Evolutionary conservation across 1,139 yeast genomes (phyloP).

Genomic region (Maudiozyma humilis): DNA sequence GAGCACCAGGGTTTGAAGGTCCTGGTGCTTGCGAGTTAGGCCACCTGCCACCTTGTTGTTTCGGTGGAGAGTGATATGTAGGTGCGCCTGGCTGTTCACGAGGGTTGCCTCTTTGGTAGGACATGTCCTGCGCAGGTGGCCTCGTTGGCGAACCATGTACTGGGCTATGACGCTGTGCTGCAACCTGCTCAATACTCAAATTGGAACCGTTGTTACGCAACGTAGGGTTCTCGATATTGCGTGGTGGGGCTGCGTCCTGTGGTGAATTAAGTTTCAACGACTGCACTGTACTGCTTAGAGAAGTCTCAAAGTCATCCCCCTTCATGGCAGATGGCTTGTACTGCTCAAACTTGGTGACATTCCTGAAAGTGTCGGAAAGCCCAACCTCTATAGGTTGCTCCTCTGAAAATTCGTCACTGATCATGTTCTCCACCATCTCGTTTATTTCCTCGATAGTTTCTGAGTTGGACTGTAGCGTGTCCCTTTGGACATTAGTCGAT

Average conservation of each 20-base stretch:
- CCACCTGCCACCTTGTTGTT: no score
- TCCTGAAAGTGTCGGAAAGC: conserved; percentile 19
- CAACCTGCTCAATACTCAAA: background rate
- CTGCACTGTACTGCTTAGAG: conserved; percentile 18
- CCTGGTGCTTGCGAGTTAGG: no score
- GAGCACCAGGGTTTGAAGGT: background rate
- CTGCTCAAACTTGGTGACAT: conserved; percentile 26
- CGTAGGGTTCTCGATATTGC: conserved; percentile 4
- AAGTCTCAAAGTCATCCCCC: conserved; percentile 13
- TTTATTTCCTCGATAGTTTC: conserved; percentile 24
- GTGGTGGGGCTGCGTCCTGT: conserved; percentile 7
- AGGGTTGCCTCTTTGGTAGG: background rate
- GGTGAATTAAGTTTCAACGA: conserved; percentile 16
- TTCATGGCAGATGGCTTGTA: conserved; percentile 17
- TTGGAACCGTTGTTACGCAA: background rate
- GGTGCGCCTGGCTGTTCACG: background rate
- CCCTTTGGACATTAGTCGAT: conserved; percentile 5
- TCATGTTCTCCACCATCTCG: conserved; percentile 33
- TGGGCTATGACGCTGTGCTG: background rate
- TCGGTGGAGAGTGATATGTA: background rate
- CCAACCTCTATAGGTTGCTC: conserved; percentile 11
- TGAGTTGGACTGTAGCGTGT: conserved; percentile 11
- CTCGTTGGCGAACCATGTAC: background rate
- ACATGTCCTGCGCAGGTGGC: background rate
- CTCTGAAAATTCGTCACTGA: conserved; percentile 18